Evolutionary conservation across 768 basidiomycete species (phyloP).

Genomic region (Polyporus arcularius): DNA sequence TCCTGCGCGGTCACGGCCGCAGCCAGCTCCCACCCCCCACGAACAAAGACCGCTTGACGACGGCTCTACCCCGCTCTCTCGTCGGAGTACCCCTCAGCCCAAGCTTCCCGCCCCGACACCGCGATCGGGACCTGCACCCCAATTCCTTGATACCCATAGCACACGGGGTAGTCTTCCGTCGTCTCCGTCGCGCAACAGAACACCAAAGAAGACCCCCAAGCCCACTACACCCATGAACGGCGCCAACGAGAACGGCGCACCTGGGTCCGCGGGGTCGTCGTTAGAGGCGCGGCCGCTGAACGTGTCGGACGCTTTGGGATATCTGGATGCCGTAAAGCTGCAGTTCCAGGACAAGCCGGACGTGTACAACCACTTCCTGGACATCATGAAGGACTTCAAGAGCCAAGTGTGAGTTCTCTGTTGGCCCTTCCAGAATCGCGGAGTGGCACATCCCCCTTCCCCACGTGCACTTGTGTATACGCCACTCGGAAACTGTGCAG

Average conservation of each 20-base stretch:
- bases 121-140: conserved; percentile 12
- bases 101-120: conserved; percentile 18
- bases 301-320: conserved; percentile 90
- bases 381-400: conserved; percentile 99
- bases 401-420: conserved; percentile 75
- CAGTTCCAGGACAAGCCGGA: conserved; percentile 90
- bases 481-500: conserved; percentile 7
- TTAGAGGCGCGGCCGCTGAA: conserved; percentile 62
- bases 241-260: conserved; percentile 9
- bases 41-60: conserved; percentile 6
- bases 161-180: conserved; percentile 13
- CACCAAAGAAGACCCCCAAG: conserved; percentile 9
- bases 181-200: conserved; percentile 14
- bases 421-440: background rate
- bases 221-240: conserved; percentile 16
- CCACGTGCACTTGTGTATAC: background rate
- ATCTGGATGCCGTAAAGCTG: conserved; percentile 91
- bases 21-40: conserved; percentile 4
- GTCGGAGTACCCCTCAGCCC: conserved; percentile 7
- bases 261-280: conserved; percentile 12
- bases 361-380: conserved; percentile 92
- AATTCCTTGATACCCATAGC: conserved; percentile 15
- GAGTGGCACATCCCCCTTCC: background rate
- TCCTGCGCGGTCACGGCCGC: conserved; percentile 1
- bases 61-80: conserved; percentile 3